phyloP scores from a whole-genome alignment of 768 basidiomycete species.

The Hericium alpestre region DNA sequence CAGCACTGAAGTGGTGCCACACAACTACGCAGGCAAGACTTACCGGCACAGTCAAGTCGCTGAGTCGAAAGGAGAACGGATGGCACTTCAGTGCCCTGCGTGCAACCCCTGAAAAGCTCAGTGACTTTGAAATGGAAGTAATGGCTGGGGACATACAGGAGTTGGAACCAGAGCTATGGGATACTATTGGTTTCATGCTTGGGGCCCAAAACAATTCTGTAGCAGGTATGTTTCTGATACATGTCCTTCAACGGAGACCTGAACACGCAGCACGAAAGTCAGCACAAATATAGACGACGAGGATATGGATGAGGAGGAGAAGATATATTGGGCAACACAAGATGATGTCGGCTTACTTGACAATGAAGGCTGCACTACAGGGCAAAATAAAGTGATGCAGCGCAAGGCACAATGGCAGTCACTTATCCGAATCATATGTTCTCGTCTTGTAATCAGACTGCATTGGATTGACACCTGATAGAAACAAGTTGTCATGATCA shows the following conservation, averaged over 20 bases:
- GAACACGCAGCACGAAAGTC: no score
- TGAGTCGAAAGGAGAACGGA: background rate
- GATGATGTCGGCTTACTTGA: background rate
- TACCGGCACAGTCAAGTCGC: constrained; percentile 10
- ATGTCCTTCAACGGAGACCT: no score
- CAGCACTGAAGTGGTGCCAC: background rate
- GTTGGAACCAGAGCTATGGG: background rate
- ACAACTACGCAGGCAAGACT: background rate
- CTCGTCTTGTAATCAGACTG: background rate
- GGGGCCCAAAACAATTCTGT: background rate
- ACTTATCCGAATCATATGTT: background rate
- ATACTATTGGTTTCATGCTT: background rate
- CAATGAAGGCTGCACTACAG: background rate
- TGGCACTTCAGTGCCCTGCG: background rate
- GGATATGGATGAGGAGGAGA: no score
- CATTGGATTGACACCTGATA: background rate
- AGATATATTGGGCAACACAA: background rate
- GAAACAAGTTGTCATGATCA: constrained; percentile 19
- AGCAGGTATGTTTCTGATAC: no score
- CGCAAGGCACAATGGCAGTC: background rate
- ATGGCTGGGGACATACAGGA: background rate
- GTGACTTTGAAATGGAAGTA: background rate
- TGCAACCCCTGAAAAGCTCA: background rate
- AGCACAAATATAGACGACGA: no score
- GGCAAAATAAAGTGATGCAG: background rate